Percentiles rank a stretch among this genome's conserved stretches.
Evolutionary conservation across 1,284 basidiomycete genomes (phyloP).

Genomic region (Pseudozyma tsukubaensis): DNA sequence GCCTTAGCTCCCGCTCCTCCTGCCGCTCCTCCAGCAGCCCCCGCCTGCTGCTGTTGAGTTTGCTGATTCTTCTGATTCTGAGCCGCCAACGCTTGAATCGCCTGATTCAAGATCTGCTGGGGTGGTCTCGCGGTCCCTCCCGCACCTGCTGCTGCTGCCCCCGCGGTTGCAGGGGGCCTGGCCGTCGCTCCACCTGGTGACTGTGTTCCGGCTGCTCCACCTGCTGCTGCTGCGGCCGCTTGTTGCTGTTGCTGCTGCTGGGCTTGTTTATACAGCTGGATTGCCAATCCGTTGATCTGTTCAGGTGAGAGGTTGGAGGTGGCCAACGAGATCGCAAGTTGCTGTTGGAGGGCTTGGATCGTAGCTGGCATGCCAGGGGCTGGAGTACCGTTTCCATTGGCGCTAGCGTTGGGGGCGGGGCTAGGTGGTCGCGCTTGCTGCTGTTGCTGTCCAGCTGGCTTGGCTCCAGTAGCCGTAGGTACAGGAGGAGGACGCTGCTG

Average conservation of each 20-base stretch:
- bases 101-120: slow-evolving; percentile 45
- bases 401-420: not conserved
- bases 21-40: not conserved
- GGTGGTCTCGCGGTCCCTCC: slow-evolving; percentile 3
- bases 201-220: not conserved
- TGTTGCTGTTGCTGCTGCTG: slow-evolving; percentile 34
- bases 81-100: slow-evolving; percentile 39
- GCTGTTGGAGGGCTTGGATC: slow-evolving; percentile 61
- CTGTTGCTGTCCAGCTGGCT: not conserved
- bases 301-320: slow-evolving; percentile 56
- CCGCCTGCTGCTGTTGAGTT: slow-evolving; percentile 3
- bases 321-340: slow-evolving; percentile 55
- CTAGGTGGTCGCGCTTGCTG: slow-evolving; percentile 10
- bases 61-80: slow-evolving; percentile 41
- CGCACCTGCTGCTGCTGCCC: not conserved
- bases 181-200: not conserved
- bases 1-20: slow-evolving; percentile 2
- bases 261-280: slow-evolving; percentile 62
- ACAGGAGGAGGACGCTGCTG: slow-evolving; percentile 3
- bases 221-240: slow-evolving; percentile 5
- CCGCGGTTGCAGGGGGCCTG: not conserved
- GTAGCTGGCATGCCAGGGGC: slow-evolving; percentile 48
- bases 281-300: slow-evolving; percentile 60
- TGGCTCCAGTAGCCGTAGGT: slow-evolving; percentile 6
- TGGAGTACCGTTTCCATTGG: not conserved